Conservation (phyloP, 1,284 basidiomycete genomes). For the Cystobasidium pallidum region DNA sequence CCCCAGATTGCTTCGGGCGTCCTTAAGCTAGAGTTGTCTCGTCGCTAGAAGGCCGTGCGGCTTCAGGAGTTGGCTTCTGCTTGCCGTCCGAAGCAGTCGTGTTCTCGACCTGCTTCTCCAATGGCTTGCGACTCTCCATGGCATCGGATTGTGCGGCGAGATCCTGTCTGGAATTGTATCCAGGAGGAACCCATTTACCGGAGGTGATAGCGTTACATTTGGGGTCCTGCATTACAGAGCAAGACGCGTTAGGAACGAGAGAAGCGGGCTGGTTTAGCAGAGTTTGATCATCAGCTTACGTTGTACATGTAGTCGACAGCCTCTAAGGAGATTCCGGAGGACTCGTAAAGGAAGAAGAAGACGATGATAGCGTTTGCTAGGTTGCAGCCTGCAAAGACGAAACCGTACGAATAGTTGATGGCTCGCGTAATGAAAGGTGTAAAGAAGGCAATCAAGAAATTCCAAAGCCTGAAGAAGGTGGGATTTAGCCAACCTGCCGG, state of each 20-base stretch:
- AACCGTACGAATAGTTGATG: slow-evolving; percentile 71
- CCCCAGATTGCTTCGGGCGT: too few species aligned
- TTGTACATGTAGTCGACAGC: slow-evolving; percentile 76
- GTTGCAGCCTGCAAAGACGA: slow-evolving; percentile 64
- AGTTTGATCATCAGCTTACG: slow-evolving; percentile 51
- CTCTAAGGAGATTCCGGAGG: slow-evolving; percentile 36
- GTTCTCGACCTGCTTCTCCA: slow-evolving; percentile 47
- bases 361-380: slow-evolving; percentile 68
- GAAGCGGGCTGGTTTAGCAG: too few species aligned
- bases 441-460: slow-evolving; percentile 66
- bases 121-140: slow-evolving; percentile 39
- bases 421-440: slow-evolving; percentile 49
- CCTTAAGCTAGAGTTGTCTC: slow-evolving; percentile 30
- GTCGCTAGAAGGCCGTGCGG: slow-evolving; percentile 20
- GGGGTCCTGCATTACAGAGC: slow-evolving; percentile 51
- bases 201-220: slow-evolving; percentile 58
- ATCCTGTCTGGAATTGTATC: slow-evolving; percentile 44
- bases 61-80: background rate
- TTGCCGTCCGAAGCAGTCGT: slow-evolving; percentile 39
- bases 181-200: slow-evolving; percentile 56
- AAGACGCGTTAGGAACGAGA: background rate
- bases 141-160: slow-evolving; percentile 46
- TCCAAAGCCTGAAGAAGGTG: slow-evolving; percentile 58
- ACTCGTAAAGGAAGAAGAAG: slow-evolving; percentile 47
- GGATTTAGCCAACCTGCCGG: too few species aligned